Conservation (phyloP, 2,329 filamentous ascomycete species). For the Coniella lustricola region DNA sequence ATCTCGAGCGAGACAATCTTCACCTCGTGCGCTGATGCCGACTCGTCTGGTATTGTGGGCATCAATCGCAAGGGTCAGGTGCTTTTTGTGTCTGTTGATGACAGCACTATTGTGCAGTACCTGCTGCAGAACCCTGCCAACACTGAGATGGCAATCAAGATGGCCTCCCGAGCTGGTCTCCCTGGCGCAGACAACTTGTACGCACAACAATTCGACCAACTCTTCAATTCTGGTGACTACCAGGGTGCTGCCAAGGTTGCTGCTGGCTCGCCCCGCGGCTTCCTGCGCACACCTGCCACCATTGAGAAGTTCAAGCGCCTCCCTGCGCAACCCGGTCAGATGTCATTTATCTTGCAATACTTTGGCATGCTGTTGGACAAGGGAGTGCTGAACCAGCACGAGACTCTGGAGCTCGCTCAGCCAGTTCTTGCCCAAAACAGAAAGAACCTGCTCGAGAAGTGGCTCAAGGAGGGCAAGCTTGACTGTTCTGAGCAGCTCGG, state of each 20-base stretch:
- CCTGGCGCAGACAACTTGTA: conserved; percentile 93
- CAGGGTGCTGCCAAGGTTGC: conserved; percentile 89
- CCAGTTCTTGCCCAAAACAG: conserved; percentile 90
- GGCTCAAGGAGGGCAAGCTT: conserved; percentile 93
- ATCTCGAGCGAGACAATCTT: conserved; percentile 99
- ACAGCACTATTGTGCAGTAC: conserved; percentile 85
- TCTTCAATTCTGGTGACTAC: conserved; percentile 74
- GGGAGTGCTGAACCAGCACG: conserved; percentile 83
- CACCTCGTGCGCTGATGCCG: conserved; percentile 77
- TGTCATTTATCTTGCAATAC: conserved; percentile 93
- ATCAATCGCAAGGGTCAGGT: conserved; percentile 98
- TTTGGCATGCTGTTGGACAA: conserved; percentile 97
- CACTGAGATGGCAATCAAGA: conserved; percentile 86
- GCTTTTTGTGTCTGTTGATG: conserved; percentile 87
- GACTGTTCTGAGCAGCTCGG: conserved; percentile 94
- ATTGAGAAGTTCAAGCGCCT: conserved; percentile 93
- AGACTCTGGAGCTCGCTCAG: conserved; percentile 87
- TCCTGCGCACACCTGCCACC: conserved; percentile 87
- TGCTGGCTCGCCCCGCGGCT: conserved; percentile 91
- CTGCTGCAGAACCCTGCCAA: conserved; percentile 95
- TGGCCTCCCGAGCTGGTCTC: conserved; percentile 88
- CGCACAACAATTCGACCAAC: conserved; percentile 83
- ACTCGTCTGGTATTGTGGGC: conserved; percentile 81
- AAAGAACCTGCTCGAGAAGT: conserved; percentile 95
- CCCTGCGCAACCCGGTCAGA: conserved; percentile 72